phyloP scores from a whole-genome alignment of 2,329 filamentous ascomycete genomes.

The Sphaerulina musiva region DNA sequence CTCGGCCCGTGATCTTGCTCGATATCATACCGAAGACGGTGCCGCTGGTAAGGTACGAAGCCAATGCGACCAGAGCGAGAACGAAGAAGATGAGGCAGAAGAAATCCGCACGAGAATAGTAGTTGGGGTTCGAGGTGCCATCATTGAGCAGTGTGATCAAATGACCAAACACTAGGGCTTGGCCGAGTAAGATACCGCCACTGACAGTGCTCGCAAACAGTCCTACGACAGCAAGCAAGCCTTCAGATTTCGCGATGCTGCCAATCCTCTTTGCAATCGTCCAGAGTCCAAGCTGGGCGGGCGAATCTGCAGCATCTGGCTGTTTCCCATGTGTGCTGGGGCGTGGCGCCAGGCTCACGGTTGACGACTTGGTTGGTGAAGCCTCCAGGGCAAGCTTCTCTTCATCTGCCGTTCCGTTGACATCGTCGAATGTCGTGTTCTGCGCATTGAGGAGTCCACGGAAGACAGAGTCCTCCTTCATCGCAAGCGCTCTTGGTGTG shows the following conservation, averaged over 20 bases:
- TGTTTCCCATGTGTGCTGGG: not conserved
- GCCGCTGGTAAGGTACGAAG: constrained; percentile 40
- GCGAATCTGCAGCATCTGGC: not conserved
- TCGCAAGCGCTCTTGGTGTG: constrained; percentile 50
- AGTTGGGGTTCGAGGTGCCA: constrained; percentile 27
- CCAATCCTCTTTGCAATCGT: constrained; percentile 14
- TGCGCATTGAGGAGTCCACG: constrained; percentile 27
- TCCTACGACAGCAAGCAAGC: constrained; percentile 37
- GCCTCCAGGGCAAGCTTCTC: not conserved
- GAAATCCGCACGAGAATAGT: constrained; percentile 30
- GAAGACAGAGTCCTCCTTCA: constrained; percentile 32
- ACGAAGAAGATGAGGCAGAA: constrained; percentile 49
- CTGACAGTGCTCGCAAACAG: constrained; percentile 42
- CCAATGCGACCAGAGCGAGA: constrained; percentile 46
- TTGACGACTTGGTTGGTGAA: constrained; percentile 5
- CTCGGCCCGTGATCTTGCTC: constrained; percentile 40
- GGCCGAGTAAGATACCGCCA: constrained; percentile 51
- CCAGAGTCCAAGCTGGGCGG: constrained; percentile 10
- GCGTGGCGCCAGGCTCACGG: not conserved
- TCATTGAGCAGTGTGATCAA: constrained; percentile 46
- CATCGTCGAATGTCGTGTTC: constrained; percentile 16
- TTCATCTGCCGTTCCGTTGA: constrained; percentile 4
- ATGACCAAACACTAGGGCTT: constrained; percentile 53
- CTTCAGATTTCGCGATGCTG: constrained; percentile 32
- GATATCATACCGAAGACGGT: constrained; percentile 46